phyloP scores from a whole-genome alignment of 2,329 filamentous ascomycete genomes.

The Aureobasidium melanogenum region DNA sequence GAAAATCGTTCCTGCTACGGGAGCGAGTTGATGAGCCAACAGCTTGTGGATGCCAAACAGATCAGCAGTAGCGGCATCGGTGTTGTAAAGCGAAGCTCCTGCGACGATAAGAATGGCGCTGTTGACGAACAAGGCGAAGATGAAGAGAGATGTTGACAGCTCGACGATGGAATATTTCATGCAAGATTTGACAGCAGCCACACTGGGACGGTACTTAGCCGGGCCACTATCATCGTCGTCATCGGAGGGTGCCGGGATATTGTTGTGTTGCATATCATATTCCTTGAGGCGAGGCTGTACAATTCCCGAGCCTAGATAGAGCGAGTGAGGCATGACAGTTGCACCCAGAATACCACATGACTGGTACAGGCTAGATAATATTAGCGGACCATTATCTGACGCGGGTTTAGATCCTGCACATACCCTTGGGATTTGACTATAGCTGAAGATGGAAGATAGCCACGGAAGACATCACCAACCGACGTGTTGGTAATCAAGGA shows the following conservation, averaged over 20 bases:
- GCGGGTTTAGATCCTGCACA: conserved; percentile 12
- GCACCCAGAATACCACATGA: conserved; percentile 69
- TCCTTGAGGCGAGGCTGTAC: conserved; percentile 58
- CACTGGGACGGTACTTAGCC: conserved; percentile 30
- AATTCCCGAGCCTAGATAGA: conserved; percentile 61
- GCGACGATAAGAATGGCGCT: conserved; percentile 42
- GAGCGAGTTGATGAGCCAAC: conserved; percentile 58
- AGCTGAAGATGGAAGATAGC: conserved; percentile 54
- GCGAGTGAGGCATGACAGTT: conserved; percentile 63
- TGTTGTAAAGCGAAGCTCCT: conserved; percentile 63
- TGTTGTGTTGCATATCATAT: conserved; percentile 45
- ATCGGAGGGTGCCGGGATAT: conserved; percentile 20
- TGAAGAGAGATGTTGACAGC: conserved; percentile 31
- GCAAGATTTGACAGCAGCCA: conserved; percentile 31
- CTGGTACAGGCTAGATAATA: conserved; percentile 47
- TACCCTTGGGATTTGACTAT: conserved; percentile 50
- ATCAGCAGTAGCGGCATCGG: conserved; percentile 54
- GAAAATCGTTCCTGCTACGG: conserved; percentile 74
- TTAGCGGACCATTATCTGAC: conserved; percentile 14
- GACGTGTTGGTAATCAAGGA: conserved; percentile 50
- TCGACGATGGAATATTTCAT: conserved; percentile 33
- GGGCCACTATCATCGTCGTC: conserved; percentile 19
- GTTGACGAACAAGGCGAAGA: conserved; percentile 36
- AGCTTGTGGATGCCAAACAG: conserved; percentile 76
- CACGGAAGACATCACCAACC: conserved; percentile 52